Evolutionary conservation across 805 yeast species (phyloP).

Genomic region (Teunomyces cretensis): DNA sequence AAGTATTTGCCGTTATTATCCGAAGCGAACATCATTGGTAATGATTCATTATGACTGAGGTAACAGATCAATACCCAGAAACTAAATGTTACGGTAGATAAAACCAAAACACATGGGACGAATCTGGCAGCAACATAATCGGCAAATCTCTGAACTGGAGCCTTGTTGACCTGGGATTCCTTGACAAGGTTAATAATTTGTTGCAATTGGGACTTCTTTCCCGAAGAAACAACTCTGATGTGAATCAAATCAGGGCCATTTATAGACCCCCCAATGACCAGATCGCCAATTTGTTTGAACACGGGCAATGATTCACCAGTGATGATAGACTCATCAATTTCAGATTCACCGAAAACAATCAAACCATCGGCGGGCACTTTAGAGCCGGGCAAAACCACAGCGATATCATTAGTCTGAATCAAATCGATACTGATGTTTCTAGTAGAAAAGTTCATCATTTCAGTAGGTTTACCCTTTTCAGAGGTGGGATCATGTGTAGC

Average conservation of each 20-base stretch:
- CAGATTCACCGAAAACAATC: conserved; percentile 74
- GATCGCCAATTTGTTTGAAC: conserved; percentile 56
- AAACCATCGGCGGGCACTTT: conserved; percentile 91
- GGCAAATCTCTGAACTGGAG: conserved; percentile 89
- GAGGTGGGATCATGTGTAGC: conserved; percentile 4
- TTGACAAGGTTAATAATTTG: conserved; percentile 84
- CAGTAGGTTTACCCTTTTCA: conserved; percentile 7
- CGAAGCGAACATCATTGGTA: conserved; percentile 50
- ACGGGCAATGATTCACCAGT: conserved; percentile 92
- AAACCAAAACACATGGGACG: conserved; percentile 68
- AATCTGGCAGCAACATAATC: conserved; percentile 83
- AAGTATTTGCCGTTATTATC: conserved; percentile 56
- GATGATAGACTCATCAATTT: conserved; percentile 82
- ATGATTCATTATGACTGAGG: conserved; percentile 15
- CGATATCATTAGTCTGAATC: conserved; percentile 73
- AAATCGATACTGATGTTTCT: conserved; percentile 68
- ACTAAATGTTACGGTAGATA: conserved; percentile 64
- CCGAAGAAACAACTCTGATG: conserved; percentile 67
- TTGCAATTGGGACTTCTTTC: conserved; percentile 81
- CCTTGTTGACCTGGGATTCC: conserved; percentile 83
- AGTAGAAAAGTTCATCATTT: conserved; percentile 34
- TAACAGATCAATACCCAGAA: conserved; percentile 39
- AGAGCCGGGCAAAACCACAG: conserved; percentile 79
- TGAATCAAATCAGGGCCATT: conserved; percentile 76
- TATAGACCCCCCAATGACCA: conserved; percentile 86